Percentiles rank a stretch among this genome's conserved stretches.
Conservation (phyloP, 495 filamentous ascomycete genomes). For the Pseudotulostoma volvatum region DNA sequence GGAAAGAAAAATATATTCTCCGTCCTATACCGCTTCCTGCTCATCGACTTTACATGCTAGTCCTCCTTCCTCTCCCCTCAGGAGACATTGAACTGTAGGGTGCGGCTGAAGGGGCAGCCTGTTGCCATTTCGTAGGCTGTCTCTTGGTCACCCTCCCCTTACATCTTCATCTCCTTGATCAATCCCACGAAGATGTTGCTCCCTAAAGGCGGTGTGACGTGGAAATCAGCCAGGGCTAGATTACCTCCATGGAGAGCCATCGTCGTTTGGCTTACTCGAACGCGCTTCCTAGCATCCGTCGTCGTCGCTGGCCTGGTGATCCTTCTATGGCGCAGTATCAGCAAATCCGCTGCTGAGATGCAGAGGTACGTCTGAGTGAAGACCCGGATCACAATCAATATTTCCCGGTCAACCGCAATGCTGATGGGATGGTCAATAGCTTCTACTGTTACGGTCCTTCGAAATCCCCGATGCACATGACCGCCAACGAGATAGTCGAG, state of each 20-base stretch:
- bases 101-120: no score
- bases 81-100: no score
- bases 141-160: no score
- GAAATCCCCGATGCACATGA: conserved; percentile 88
- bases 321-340: conserved; percentile 80
- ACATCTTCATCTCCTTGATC: no score
- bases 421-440: conserved; percentile 37
- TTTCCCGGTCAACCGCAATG: conserved; percentile 2
- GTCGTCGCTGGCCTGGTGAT: conserved; percentile 57
- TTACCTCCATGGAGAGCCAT: conserved; percentile 73
- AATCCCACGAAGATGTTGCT: conserved; percentile 59
- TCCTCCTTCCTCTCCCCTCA: no score
- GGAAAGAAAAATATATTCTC: no score
- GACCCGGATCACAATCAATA: conserved; percentile 1
- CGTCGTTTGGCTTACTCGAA: conserved; percentile 57
- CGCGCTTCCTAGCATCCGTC: conserved; percentile 62
- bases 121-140: no score
- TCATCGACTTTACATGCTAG: no score
- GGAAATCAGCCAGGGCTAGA: conserved; percentile 73
- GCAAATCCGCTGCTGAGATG: conserved; percentile 69
- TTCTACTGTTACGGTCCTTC: conserved; percentile 95
- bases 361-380: conserved; percentile 62
- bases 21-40: no score
- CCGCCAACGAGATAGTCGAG: conserved; percentile 68
- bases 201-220: conserved; percentile 77